These are phyloP conservation scores for Vickermania spadyakhi DNA, from an alignment of 208 protist genomes.

Conservation along the genomic window DNA sequence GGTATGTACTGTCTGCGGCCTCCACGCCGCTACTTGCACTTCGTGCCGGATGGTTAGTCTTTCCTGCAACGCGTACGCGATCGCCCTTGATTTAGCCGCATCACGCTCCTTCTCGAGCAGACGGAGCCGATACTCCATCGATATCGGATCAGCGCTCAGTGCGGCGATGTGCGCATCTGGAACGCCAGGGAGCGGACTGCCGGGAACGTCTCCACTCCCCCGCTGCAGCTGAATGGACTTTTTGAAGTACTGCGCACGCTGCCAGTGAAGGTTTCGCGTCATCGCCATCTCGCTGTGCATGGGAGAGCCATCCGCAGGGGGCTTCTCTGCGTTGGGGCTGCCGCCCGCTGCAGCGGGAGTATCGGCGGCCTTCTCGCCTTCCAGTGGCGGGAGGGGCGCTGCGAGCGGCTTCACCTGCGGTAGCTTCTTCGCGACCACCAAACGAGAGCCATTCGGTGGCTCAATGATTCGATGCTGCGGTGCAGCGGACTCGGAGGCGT, in stretches of 20 bases:
- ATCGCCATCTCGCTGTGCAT: not conserved
- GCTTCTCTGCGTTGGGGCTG: not conserved
- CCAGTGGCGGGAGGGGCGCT: conserved; percentile 4
- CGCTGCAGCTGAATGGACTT: conserved; percentile 14
- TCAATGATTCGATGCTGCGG: not conserved
- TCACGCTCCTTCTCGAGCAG: conserved; percentile 73
- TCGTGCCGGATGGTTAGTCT: conserved; percentile 60
- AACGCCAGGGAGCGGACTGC: conserved; percentile 27
- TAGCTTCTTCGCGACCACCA: not conserved
- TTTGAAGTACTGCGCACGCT: conserved; percentile 61
- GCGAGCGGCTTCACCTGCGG: not conserved
- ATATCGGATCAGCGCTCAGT: conserved; percentile 22
- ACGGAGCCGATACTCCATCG: conserved; percentile 60
- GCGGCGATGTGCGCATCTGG: conserved; percentile 33
- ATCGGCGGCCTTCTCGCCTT: not conserved
- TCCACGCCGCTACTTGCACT: conserved; percentile 42
- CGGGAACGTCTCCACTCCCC: conserved; percentile 10
- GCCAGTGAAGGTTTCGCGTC: conserved; percentile 32
- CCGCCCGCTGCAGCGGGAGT: not conserved
- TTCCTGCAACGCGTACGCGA: conserved; percentile 57
- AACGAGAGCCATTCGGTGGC: not conserved
- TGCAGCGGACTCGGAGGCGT: conserved; percentile 4
- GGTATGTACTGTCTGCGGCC: conserved; percentile 45
- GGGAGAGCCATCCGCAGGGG: not conserved
- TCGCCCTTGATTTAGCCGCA: conserved; percentile 54